Evolutionary conservation across 2,329 filamentous ascomycete genomes (phyloP).

Genomic region (Juglanconis juglandina): DNA sequence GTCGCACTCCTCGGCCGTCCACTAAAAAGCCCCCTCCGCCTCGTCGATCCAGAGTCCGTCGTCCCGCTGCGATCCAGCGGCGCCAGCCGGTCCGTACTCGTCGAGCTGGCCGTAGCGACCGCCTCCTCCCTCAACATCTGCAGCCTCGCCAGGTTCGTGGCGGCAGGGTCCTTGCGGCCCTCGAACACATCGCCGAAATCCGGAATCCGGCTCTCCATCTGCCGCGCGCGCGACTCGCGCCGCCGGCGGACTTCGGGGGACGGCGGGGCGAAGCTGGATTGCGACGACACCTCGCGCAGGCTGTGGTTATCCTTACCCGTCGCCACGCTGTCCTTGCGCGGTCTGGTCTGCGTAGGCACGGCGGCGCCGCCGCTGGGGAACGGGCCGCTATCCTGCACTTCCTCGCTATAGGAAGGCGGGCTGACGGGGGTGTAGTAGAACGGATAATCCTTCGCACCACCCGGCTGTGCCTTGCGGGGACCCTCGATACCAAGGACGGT

Average conservation of each 20-base stretch:
- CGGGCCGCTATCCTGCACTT: conserved; percentile 4
- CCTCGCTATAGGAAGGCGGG: conserved; percentile 27
- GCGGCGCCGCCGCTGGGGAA: conserved; percentile 11
- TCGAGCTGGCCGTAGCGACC: not conserved
- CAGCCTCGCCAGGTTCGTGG: conserved; percentile 11
- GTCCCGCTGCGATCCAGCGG: conserved; percentile 2
- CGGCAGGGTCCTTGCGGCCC: conserved; percentile 11
- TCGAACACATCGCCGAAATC: conserved; percentile 19
- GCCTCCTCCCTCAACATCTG: conserved; percentile 15
- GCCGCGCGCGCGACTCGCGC: conserved; percentile 10
- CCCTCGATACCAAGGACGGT: conserved; percentile 81
- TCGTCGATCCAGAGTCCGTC: not conserved
- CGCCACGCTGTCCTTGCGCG: not conserved
- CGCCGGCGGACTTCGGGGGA: conserved; percentile 7
- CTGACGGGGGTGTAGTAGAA: conserved; percentile 47
- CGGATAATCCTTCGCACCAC: conserved; percentile 64
- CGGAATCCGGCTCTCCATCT: not conserved
- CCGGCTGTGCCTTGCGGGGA: conserved; percentile 69
- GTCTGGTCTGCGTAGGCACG: conserved; percentile 1
- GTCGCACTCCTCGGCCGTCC: conserved; percentile 15
- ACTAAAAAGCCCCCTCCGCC: conserved; percentile 10
- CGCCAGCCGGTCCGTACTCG: not conserved
- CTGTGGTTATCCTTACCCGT: not conserved
- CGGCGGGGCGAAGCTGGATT: not conserved
- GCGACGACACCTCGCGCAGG: conserved; percentile 5